These are phyloP conservation scores for Suillus hirtellus DNA, from an alignment of 768 basidiomycete species.

Conservation along the genomic window DNA sequence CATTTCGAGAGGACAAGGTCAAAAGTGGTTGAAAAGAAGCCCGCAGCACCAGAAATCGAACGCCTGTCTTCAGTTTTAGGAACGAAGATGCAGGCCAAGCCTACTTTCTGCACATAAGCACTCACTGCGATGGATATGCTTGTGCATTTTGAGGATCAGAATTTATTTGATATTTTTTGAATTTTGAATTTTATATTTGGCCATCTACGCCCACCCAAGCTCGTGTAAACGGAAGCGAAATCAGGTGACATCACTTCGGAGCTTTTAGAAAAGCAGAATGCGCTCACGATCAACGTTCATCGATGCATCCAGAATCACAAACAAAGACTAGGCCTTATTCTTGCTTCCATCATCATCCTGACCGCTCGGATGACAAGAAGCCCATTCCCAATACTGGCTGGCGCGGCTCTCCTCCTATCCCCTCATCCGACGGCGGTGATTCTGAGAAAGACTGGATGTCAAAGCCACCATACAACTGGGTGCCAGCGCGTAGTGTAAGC, in stretches of 20 bases:
- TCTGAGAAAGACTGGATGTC: constrained; percentile 28
- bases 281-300: background rate
- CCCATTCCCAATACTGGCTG: constrained; percentile 10
- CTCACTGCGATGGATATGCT: constrained; percentile 48
- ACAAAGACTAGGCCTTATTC: background rate
- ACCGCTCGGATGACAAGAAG: constrained; percentile 1
- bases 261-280: background rate
- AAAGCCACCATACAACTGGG: constrained; percentile 34
- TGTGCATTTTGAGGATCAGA: constrained; percentile 25
- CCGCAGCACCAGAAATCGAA: constrained; percentile 68
- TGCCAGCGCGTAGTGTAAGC: constrained; percentile 18
- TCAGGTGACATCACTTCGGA: constrained; percentile 9
- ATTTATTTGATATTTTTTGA: background rate
- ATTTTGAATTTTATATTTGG: too few relatives aligned
- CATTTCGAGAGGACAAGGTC: too few relatives aligned
- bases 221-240: background rate
- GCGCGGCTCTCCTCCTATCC: constrained; percentile 4
- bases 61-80: constrained; percentile 65
- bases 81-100: constrained; percentile 60
- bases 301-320: background rate
- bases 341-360: too few relatives aligned
- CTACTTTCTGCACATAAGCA: constrained; percentile 52
- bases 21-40: constrained; percentile 58
- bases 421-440: constrained; percentile 21
- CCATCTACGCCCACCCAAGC: too few relatives aligned